phyloP scores from a whole-genome alignment of 2,329 filamentous ascomycete genomes.

The Paecilomyces fulvus region DNA sequence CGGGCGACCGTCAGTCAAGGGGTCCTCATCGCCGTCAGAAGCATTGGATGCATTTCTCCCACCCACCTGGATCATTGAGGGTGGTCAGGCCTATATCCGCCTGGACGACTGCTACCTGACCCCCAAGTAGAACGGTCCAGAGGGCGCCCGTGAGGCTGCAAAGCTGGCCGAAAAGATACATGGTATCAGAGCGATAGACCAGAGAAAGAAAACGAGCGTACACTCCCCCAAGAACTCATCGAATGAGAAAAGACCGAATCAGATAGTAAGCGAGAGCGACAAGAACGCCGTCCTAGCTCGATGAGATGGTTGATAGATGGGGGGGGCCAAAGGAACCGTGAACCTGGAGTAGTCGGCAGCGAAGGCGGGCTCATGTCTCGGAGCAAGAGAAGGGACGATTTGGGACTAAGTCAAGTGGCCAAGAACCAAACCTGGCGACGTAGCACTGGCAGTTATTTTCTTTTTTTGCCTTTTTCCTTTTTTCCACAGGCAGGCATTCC shows the following conservation, averaged over 20 bases:
- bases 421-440: too few relatives aligned
- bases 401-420: not conserved
- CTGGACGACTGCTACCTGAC: not conserved
- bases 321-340: not conserved
- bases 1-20: not conserved
- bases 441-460: not conserved
- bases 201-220: not conserved
- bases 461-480: not conserved
- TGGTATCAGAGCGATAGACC: not conserved
- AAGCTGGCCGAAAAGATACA: not conserved
- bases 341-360: not conserved
- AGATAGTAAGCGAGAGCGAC: not conserved
- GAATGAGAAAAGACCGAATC: not conserved
- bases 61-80: not conserved
- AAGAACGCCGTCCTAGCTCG: not conserved
- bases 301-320: not conserved
- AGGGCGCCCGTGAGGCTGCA: not conserved
- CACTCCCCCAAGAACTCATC: not conserved
- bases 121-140: not conserved
- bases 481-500: not conserved
- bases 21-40: not conserved
- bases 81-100: not conserved
- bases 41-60: not conserved
- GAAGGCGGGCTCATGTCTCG: not conserved
- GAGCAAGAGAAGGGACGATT: not conserved